phyloP scores from a whole-genome alignment of 345 rosid genomes.

The Citrus glauca region DNA sequence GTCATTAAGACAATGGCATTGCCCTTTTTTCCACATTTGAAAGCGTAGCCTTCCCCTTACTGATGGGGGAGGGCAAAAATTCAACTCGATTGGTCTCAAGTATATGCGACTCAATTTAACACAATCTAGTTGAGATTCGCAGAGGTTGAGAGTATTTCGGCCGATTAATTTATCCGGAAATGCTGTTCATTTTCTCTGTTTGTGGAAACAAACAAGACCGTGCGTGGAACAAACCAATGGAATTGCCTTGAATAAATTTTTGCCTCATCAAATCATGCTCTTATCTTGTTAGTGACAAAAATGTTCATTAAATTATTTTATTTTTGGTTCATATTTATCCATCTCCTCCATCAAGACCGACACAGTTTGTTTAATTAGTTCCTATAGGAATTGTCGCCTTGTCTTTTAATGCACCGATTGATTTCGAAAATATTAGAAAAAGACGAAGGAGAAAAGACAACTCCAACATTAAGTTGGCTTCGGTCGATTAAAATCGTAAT shows the following conservation, averaged over 20 bases:
- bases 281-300: background rate
- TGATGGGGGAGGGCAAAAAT: background rate
- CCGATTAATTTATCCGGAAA: too few relatives aligned
- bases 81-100: too few relatives aligned
- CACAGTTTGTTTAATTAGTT: background rate
- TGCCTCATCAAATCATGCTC: background rate
- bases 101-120: too few relatives aligned
- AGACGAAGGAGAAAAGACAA: too few relatives aligned
- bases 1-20: background rate
- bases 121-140: too few relatives aligned
- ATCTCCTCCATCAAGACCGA: background rate
- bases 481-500: too few relatives aligned
- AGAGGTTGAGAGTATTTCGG: too few relatives aligned
- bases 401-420: background rate
- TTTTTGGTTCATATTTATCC: background rate
- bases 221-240: background rate
- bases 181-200: too few relatives aligned
- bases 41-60: background rate
- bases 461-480: too few relatives aligned
- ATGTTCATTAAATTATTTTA: background rate
- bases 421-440: background rate
- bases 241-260: background rate
- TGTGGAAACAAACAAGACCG: background rate
- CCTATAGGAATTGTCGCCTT: background rate
- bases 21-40: background rate